Evolutionary conservation across 208 protist genomes (phyloP).

Genomic region (Endotrypanum monterogeii): DNA sequence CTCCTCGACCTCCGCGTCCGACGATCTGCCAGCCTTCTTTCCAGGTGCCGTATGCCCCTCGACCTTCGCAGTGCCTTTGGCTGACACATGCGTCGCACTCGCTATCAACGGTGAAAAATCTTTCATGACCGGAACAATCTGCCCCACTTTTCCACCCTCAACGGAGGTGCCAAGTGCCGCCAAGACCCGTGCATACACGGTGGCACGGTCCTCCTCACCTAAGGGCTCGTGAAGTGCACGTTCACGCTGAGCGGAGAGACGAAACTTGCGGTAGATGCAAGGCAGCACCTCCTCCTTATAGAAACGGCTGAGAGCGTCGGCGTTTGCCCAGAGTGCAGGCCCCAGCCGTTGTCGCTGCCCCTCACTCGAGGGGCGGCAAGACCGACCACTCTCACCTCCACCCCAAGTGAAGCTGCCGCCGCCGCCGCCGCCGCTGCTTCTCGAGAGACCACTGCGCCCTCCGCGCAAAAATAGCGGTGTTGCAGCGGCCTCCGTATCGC

Average conservation of each 20-base stretch:
- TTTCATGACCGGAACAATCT: slow-evolving; percentile 26
- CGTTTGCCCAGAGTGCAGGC: slow-evolving; percentile 30
- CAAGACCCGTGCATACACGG: slow-evolving; percentile 41
- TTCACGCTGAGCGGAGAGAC: slow-evolving; percentile 19
- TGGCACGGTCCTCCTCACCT: slow-evolving; percentile 28
- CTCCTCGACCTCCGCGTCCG: too few species aligned
- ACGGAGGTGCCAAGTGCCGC: slow-evolving; percentile 36
- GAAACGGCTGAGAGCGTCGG: slow-evolving; percentile 30
- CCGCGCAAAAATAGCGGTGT: too few species aligned
- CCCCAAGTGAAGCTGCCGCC: neutral
- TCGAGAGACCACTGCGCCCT: neutral
- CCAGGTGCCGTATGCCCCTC: neutral
- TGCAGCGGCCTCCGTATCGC: neutral
- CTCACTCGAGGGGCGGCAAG: neutral
- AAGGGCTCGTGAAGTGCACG: slow-evolving; percentile 34
- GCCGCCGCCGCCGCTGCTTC: neutral
- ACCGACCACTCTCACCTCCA: neutral
- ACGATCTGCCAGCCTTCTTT: too few species aligned
- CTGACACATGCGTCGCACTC: neutral
- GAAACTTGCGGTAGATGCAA: slow-evolving; percentile 49
- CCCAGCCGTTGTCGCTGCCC: slow-evolving; percentile 1
- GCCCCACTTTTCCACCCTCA: slow-evolving; percentile 22
- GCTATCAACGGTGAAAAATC: slow-evolving; percentile 27
- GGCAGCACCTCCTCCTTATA: slow-evolving; percentile 40
- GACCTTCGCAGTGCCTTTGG: neutral